Conservation (phyloP, 2,329 filamentous ascomycete genomes). For the Paecilomyces sp. region DNA sequence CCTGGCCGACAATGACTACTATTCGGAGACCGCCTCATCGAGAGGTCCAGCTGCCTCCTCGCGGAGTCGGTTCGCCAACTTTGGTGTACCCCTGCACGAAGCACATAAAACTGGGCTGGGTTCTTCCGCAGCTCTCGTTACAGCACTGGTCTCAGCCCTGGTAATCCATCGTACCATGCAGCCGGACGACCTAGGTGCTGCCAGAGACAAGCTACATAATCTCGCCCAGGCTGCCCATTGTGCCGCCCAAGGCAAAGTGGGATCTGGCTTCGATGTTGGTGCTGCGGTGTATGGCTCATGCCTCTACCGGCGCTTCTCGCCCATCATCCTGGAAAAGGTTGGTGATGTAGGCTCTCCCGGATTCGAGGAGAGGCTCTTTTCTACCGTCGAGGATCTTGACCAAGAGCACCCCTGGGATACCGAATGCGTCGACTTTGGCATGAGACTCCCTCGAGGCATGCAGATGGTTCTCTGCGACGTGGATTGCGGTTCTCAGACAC, state of each 20-base stretch:
- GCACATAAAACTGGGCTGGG: conserved; percentile 96
- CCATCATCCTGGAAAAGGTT: conserved; percentile 59
- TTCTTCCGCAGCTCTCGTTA: conserved; percentile 90
- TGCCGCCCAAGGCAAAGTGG: conserved; percentile 92
- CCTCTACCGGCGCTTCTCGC: conserved; percentile 87
- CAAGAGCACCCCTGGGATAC: conserved; percentile 63
- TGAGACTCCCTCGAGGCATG: conserved; percentile 65
- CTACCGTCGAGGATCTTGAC: conserved; percentile 57
- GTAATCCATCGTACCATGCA: conserved; percentile 38
- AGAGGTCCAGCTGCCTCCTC: conserved; percentile 25
- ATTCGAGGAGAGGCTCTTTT: conserved; percentile 60
- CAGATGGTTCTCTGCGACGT: conserved; percentile 91
- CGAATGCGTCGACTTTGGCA: conserved; percentile 61
- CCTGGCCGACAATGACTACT: conserved; percentile 93
- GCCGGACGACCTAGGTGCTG: conserved; percentile 38
- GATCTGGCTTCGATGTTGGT: conserved; percentile 91
- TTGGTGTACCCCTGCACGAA: conserved; percentile 64
- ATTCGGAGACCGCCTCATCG: conserved; percentile 59
- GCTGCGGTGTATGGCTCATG: conserved; percentile 89
- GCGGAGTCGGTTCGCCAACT: conserved; percentile 62
- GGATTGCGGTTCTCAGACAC: conserved; percentile 86
- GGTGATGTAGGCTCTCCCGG: conserved; percentile 59
- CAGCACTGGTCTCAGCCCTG: conserved; percentile 59
- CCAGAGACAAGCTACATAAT: conserved; percentile 69
- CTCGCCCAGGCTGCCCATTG: conserved; percentile 90